A percentile compares a stretch with the other conserved stretches of the same genome.
phyloP scores from a whole-genome alignment of 1,139 yeast species.

The Scheffersomyces quercinus region DNA sequence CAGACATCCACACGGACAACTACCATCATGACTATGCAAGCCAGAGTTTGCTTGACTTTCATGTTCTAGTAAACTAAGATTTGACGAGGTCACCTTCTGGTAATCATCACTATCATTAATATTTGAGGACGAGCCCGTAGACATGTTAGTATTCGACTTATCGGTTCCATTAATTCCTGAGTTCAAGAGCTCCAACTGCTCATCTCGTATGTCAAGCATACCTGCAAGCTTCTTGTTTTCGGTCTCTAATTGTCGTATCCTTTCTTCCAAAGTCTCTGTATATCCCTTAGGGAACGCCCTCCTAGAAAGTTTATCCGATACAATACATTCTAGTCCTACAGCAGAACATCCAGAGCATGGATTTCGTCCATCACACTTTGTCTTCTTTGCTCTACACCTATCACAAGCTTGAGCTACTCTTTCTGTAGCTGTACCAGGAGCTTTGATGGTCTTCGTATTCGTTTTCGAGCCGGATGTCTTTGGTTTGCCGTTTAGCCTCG shows the following conservation, averaged over 20 bases:
- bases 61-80: conserved; percentile 7
- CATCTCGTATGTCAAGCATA: conserved; percentile 60
- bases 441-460: conserved; percentile 56
- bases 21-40: conserved; percentile 42
- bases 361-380: conserved; percentile 67
- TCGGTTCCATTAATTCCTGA: conserved; percentile 7
- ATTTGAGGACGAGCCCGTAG: too few species aligned
- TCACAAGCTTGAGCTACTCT: conserved; percentile 87
- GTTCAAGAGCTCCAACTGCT: conserved; percentile 44
- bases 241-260: conserved; percentile 46
- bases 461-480: conserved; percentile 3
- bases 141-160: too few species aligned
- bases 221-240: conserved; percentile 45
- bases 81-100: conserved; percentile 9
- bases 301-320: conserved; percentile 45
- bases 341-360: conserved; percentile 50
- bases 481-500: conserved; percentile 2
- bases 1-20: conserved; percentile 58
- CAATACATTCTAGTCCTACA: conserved; percentile 47
- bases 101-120: background rate
- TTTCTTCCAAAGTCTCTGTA: conserved; percentile 48
- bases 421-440: conserved; percentile 58
- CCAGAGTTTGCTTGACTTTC: conserved; percentile 6
- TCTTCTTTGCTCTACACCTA: conserved; percentile 79
- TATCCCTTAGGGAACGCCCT: conserved; percentile 28